phyloP scores from a whole-genome alignment of 164 flowering plant genomes.

The Macadamia integrifolia region DNA sequence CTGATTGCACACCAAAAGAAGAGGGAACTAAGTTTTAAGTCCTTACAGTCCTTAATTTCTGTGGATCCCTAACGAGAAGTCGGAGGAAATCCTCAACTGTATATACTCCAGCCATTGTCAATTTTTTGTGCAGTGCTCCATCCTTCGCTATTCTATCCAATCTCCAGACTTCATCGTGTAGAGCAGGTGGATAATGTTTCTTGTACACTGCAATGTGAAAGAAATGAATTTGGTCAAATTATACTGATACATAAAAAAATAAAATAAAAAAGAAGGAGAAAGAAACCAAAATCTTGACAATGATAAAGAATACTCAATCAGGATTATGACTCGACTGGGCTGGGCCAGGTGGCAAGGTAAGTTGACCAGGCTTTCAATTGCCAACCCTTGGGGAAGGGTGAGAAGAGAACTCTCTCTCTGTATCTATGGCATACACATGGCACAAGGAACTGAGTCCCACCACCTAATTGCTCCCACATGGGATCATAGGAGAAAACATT shows the following conservation, averaged over 20 bases:
- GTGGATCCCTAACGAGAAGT: conserved; percentile 44
- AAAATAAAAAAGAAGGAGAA: background rate
- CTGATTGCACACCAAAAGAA: background rate
- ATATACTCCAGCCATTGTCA: conserved; percentile 31
- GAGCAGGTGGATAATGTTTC: conserved; percentile 63
- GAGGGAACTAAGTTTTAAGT: background rate
- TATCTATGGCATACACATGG: background rate
- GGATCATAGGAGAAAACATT: background rate
- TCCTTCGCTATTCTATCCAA: conserved; percentile 61
- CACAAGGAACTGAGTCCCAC: background rate
- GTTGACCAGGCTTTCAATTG: background rate
- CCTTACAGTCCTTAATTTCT: conserved; percentile 44
- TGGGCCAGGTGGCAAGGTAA: background rate
- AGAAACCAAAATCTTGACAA: background rate
- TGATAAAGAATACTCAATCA: background rate
- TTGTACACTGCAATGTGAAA: conserved; percentile 45
- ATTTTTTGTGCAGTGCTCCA: conserved; percentile 54
- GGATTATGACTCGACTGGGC: background rate
- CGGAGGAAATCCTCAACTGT: conserved; percentile 64
- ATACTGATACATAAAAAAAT: background rate
- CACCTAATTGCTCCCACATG: background rate
- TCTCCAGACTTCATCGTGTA: conserved; percentile 66
- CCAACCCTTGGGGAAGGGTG: background rate
- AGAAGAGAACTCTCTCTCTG: background rate
- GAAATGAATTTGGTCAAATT: background rate